Evolutionary conservation across 345 rosid genomes (phyloP), one percentile per base, ranked within the genome.

Genomic region (Theobroma cacao): DNA sequence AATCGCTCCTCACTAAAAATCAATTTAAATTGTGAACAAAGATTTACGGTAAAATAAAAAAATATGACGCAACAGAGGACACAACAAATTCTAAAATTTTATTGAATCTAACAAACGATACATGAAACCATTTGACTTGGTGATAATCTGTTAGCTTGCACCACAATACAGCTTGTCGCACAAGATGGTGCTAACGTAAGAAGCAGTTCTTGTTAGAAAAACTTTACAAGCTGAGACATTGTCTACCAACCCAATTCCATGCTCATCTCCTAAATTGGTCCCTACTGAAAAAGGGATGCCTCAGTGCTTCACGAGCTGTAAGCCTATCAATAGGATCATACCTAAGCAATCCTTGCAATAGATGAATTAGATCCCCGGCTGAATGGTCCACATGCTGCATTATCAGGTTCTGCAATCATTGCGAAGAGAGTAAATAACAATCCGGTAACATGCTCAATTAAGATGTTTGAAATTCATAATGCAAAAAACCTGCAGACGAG

Each of bases 371-470:
- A 85, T 92, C 95, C 15, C 95, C 95, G 0, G 92, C 95, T 0
- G 95, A 92, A 66, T 92, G 95, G 84, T 92, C 97, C 48, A 92
- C 97, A 65, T 91, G 95, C 80, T 91, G 95, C 95, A 91, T 91
- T 78, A 92, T 84, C 36, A 92, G 85, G 59, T 92, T 92, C 97
- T 92, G 90, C 83, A 38, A 66, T 2, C 1, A 65, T 18, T 3
- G 20, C 5, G 2, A 17, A 0, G 22, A 36, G 9, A 11, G 3
- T 2, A 20, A 0, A 34, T 0, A 8, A 17, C 28, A 55, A 55
- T 52, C 60, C 11, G 8, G 3, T 10, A 26, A 58, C 28, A 22
- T 36, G 22, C 22, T 1, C 8, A 14, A 43, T 0, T 20, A 1
- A 63, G 13, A 63, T 22, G 9, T 41, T n/a, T 10, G 9, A 40